Conservation (phyloP, 805 yeast species). For the Kluyveromyces aestuarii region DNA sequence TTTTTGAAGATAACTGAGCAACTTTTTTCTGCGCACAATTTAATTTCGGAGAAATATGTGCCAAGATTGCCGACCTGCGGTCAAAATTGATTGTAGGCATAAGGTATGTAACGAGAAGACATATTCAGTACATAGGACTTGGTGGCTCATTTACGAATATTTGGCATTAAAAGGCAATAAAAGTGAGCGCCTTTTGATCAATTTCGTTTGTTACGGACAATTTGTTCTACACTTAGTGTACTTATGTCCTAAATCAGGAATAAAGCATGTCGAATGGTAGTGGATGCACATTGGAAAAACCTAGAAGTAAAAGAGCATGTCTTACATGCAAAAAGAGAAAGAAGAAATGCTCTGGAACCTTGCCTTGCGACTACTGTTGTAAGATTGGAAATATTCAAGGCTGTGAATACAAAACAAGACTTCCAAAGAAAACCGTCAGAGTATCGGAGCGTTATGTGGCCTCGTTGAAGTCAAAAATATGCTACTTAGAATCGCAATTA, state of each 20-base stretch:
- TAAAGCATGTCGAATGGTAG: neutral
- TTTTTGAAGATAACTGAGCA: no score
- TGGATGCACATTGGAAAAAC: neutral
- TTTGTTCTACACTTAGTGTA: neutral
- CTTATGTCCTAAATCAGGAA: no score
- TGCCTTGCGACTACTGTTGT: constrained; percentile 13
- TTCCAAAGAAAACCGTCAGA: constrained; percentile 8
- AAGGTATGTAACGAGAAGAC: neutral
- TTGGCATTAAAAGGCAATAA: neutral
- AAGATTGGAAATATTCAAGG: constrained; percentile 9
- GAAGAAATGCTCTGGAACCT: constrained; percentile 12
- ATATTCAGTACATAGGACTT: no score
- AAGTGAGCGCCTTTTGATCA: neutral
- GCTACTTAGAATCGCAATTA: constrained; percentile 7
- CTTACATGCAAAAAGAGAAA: constrained; percentile 12
- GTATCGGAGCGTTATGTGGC: constrained; percentile 11
- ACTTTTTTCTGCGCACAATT: no score
- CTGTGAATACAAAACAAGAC: constrained; percentile 9
- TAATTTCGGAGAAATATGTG: neutral
- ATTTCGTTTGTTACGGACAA: neutral
- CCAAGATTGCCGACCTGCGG: neutral
- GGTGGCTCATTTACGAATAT: no score
- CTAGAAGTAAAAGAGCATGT: constrained; percentile 9
- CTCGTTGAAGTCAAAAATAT: constrained; percentile 9
- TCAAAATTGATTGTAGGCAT: neutral